Evolutionary conservation across 495 filamentous ascomycete genomes (phyloP).

Genomic region (Choiromyces venosus): DNA sequence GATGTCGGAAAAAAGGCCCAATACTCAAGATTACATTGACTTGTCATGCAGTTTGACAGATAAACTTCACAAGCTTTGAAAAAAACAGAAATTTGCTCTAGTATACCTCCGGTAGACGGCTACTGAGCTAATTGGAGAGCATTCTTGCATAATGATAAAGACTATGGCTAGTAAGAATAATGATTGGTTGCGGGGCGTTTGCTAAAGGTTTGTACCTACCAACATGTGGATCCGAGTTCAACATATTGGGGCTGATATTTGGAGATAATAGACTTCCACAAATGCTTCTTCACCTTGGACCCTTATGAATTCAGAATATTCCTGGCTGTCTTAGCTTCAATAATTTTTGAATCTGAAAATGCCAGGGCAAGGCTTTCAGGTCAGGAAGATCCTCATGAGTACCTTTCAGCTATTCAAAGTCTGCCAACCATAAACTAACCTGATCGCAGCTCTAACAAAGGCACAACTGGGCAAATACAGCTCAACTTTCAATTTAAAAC

Average conservation of each 20-base stretch:
- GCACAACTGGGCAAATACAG: conserved; percentile 64
- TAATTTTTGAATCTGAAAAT: conserved; percentile 79
- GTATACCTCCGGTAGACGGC: conserved; percentile 94
- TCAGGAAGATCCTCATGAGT: conserved; percentile 20
- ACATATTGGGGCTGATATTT: neutral
- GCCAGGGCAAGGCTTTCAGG: conserved; percentile 60
- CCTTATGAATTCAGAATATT: conserved; percentile 91
- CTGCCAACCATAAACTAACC: conserved; percentile 46
- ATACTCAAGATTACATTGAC: conserved; percentile 82
- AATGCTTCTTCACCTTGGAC: conserved; percentile 76
- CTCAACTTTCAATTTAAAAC: conserved; percentile 89
- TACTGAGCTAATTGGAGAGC: conserved; percentile 94
- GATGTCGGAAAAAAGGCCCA: conserved; percentile 73
- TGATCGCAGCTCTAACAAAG: conserved; percentile 58
- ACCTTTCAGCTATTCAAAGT: neutral
- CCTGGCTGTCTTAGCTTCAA: conserved; percentile 70
- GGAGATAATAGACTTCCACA: conserved; percentile 66
- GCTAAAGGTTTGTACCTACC: conserved; percentile 46
- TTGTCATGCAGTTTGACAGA: conserved; percentile 91
- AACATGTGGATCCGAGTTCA: neutral
- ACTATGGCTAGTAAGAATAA: conserved; percentile 63
- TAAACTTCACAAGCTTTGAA: conserved; percentile 94
- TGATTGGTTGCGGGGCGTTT: conserved; percentile 82
- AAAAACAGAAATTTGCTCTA: conserved; percentile 69
- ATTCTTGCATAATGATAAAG: conserved; percentile 95